A percentile compares a stretch with the other conserved stretches of the same genome.
phyloP scores from a whole-genome alignment of 331 rosid species.

The Arachis monticola region DNA sequence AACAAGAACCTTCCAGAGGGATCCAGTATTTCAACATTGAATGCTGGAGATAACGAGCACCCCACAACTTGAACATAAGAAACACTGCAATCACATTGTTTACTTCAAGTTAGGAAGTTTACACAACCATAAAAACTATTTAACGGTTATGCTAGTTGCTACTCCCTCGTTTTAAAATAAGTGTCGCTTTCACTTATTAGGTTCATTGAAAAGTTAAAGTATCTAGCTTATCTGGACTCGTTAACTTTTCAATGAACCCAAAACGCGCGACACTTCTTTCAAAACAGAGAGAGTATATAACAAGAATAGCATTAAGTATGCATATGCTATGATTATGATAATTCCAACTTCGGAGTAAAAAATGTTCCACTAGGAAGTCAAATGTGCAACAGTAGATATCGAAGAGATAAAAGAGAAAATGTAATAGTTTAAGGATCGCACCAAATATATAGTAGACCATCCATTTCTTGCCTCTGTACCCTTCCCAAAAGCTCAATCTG shows the following conservation, averaged over 20 bases:
- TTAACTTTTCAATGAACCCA: too few species aligned
- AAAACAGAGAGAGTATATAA: too few species aligned
- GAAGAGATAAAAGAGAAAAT: slow-evolving; percentile 1
- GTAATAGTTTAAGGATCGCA: slow-evolving; percentile 41
- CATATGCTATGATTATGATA: neutral
- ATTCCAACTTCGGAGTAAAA: neutral
- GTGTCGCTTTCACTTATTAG: too few species aligned
- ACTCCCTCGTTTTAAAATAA: too few species aligned
- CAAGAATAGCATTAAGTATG: too few species aligned
- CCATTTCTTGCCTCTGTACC: slow-evolving; percentile 86
- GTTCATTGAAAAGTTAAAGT: too few species aligned
- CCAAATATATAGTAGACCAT: slow-evolving; percentile 86
- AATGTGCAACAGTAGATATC: slow-evolving; percentile 1
- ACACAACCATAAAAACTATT: slow-evolving; percentile 7
- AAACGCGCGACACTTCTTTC: too few species aligned
- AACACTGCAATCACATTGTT: slow-evolving; percentile 61
- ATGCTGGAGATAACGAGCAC: slow-evolving; percentile 59
- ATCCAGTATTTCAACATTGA: slow-evolving; percentile 57
- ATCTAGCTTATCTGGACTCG: too few species aligned
- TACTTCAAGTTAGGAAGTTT: slow-evolving; percentile 27
- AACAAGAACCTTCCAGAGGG: slow-evolving; percentile 64
- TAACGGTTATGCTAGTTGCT: too few species aligned
- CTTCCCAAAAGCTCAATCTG: slow-evolving; percentile 94
- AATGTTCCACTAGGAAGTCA: too few species aligned
- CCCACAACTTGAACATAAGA: slow-evolving; percentile 74